Base-by-base conservation (phyloP, 306 rosid genomes). In the Casuarina cunninghamiana region DNA sequence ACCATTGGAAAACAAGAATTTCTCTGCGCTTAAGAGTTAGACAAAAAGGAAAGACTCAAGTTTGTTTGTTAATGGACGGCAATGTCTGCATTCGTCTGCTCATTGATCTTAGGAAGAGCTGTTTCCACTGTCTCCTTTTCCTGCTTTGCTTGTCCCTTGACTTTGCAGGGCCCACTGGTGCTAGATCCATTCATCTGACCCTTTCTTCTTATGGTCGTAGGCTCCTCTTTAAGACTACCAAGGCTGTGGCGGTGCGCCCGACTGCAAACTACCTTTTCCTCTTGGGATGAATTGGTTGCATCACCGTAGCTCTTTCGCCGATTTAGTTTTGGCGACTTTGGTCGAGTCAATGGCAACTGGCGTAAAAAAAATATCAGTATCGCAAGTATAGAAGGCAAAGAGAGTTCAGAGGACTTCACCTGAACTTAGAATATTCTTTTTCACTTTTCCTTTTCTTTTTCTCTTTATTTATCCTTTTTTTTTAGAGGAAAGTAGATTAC, bases 251-350 rank as follows among this genome's bases (percentile, higher is more conserved):
- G 94, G 3, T 86, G 89, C 41, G 71, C 84, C 79, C 88, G 87
- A 4, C 86, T 41, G 73, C 87, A 83, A 58, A 68, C 19, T 57
- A 46, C 85, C 71, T 75, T 83, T 54, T 79, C 88, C 66, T 69
- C 90, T 61, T 44, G 58, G 60, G 82, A 17, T 38, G 83, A 3
- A 73, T 11, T 55, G 26, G 67, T 38, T 69, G 87, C 93, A 78
- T 96, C 98, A 26, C 98, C 87, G 48, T 77, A 84, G 93, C 99
- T 96, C 90, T 49, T 93, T 92, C 99, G 93, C 82, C 98, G 86
- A 58, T 83, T 71, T 37, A 91, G 87, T 73, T 91, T 93, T 38
- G 99, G 99, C 32, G 98, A 96, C 88, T 87, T 93, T 21, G 99
- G 97, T 43, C 88, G 88, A 53, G 99, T 96, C 82, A 93, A 83